These are phyloP conservation scores for Curvularia spicifera DNA, from an alignment of 2,329 filamentous ascomycete species.

Conservation along the genomic window DNA sequence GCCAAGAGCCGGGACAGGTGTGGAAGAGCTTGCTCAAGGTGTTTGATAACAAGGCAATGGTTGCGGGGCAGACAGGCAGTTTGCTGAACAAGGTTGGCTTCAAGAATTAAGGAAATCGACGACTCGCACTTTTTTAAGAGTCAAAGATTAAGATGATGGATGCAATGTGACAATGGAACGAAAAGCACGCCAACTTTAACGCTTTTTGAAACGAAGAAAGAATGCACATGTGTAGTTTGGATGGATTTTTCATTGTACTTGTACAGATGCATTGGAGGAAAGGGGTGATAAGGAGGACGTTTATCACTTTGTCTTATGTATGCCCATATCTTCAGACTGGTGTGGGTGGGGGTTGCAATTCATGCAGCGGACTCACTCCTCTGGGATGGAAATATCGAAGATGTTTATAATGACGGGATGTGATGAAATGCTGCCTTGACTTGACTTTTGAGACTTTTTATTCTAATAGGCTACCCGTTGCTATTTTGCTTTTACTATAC, in stretches of 20 bases:
- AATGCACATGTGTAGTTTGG: constrained; percentile 25
- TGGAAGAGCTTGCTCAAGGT: constrained; percentile 92
- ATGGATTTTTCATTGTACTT: constrained; percentile 33
- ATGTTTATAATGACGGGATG: constrained; percentile 2
- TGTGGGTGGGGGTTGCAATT: background rate
- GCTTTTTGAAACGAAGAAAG: constrained; percentile 22
- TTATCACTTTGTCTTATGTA: constrained; percentile 2
- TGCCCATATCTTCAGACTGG: background rate
- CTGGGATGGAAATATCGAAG: constrained; percentile 8
- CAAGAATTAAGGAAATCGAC: constrained; percentile 51
- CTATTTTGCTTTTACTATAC: background rate
- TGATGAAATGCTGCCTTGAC: background rate
- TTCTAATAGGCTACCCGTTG: background rate
- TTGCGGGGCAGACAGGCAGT: constrained; percentile 49
- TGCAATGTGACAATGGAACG: constrained; percentile 8
- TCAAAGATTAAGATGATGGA: background rate
- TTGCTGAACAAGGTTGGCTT: constrained; percentile 63
- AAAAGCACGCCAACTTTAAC: constrained; percentile 13
- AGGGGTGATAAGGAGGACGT: constrained; percentile 3
- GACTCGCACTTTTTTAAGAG: background rate
- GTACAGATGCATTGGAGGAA: constrained; percentile 29
- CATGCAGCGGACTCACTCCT: background rate
- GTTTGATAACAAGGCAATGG: constrained; percentile 66
- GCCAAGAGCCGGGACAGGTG: constrained; percentile 92
- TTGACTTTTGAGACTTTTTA: background rate